Conservation (phyloP, 1,284 basidiomycete species). For the Malassezia yamatoensis region DNA sequence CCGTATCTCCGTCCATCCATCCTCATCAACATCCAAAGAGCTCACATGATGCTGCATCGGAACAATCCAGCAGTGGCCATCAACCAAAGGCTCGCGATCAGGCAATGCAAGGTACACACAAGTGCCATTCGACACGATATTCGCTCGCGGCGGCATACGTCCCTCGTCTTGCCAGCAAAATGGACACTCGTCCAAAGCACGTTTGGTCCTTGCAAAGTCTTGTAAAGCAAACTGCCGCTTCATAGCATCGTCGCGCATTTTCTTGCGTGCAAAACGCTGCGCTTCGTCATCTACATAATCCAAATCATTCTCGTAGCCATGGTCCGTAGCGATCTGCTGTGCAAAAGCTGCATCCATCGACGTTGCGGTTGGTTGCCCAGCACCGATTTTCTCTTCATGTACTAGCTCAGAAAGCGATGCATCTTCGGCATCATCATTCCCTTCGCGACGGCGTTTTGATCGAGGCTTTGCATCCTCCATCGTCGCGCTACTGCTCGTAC, state of each 20-base stretch:
- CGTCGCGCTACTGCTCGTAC: constrained; percentile 53
- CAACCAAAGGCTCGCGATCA: constrained; percentile 68
- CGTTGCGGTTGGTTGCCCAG: constrained; percentile 79
- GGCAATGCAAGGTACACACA: constrained; percentile 81
- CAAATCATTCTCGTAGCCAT: constrained; percentile 58
- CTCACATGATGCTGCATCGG: constrained; percentile 78
- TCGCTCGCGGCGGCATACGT: constrained; percentile 63
- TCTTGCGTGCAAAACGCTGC: constrained; percentile 76
- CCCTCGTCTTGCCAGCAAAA: constrained; percentile 49
- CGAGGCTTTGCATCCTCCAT: constrained; percentile 52
- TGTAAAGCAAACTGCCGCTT: constrained; percentile 94
- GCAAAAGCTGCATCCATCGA: constrained; percentile 82
- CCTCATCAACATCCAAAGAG: constrained; percentile 87
- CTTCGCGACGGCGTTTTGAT: background rate
- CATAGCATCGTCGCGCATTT: constrained; percentile 89
- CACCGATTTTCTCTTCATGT: constrained; percentile 79
- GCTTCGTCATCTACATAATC: constrained; percentile 97
- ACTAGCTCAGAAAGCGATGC: constrained; percentile 80
- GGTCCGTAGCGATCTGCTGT: constrained; percentile 71
- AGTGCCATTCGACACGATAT: constrained; percentile 79
- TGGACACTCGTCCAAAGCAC: constrained; percentile 72
- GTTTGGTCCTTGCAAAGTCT: constrained; percentile 88
- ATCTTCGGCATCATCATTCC: constrained; percentile 52
- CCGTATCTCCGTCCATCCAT: constrained; percentile 64
- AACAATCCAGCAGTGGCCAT: constrained; percentile 85